Evolutionary conservation across 345 rosid species (phyloP).

Genomic region (Corchorus capsularis): DNA sequence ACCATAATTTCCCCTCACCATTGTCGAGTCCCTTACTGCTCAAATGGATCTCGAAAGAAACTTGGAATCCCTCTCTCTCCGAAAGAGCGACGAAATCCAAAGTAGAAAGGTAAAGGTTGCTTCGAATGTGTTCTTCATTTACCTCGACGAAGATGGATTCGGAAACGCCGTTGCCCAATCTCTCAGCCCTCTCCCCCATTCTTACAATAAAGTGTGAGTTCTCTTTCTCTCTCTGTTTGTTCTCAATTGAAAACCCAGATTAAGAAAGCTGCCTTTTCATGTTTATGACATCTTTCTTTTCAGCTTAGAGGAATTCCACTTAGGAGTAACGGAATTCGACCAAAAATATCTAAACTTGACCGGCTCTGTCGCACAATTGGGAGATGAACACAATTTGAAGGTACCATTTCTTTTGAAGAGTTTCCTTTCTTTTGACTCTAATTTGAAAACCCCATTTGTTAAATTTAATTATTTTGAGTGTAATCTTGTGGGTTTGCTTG

Average conservation of each 20-base stretch:
- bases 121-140: constrained; percentile 51
- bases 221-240: constrained; percentile 12
- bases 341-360: constrained; percentile 36
- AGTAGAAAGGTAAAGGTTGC: constrained; percentile 41
- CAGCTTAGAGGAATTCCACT: constrained; percentile 64
- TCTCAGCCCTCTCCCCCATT: constrained; percentile 45
- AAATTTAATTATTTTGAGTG: background rate
- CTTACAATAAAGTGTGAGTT: constrained; percentile 52
- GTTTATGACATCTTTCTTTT: background rate
- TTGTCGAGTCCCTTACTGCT: background rate
- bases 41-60: constrained; percentile 14
- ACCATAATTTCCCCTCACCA: too few relatives aligned
- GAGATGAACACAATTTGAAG: constrained; percentile 56
- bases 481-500: background rate
- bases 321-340: constrained; percentile 55
- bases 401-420: constrained; percentile 31
- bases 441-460: background rate
- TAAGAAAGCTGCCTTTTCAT: background rate
- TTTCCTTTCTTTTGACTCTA: background rate
- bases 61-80: constrained; percentile 19
- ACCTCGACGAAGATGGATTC: constrained; percentile 53
- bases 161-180: constrained; percentile 47
- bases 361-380: constrained; percentile 58
- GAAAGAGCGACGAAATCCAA: background rate
- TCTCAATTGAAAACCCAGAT: background rate